A percentile compares a stretch with the other conserved stretches of the same genome.
Evolutionary conservation across 2,329 filamentous ascomycete species (phyloP).

Genomic region (Trichophyton benhamiae): DNA sequence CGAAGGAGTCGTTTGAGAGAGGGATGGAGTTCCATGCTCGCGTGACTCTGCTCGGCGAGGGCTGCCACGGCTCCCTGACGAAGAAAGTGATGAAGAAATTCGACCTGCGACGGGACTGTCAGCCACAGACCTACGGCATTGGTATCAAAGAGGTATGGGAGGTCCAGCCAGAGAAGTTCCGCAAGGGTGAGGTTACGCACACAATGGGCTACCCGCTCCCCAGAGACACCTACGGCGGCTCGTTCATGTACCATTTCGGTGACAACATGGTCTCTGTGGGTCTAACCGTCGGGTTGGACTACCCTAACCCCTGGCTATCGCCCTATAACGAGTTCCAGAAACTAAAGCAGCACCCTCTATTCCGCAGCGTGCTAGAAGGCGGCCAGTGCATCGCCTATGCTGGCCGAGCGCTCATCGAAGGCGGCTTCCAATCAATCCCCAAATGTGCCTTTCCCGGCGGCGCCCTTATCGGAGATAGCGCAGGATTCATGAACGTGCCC

Average conservation of each 20-base stretch:
- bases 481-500: slow-evolving; percentile 91
- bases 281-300: slow-evolving; percentile 85
- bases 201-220: slow-evolving; percentile 86
- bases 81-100: slow-evolving; percentile 95
- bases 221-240: slow-evolving; percentile 82
- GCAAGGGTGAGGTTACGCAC: slow-evolving; percentile 73
- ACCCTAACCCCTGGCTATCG: slow-evolving; percentile 90
- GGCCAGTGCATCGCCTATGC: slow-evolving; percentile 97
- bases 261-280: slow-evolving; percentile 92
- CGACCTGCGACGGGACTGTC: slow-evolving; percentile 73
- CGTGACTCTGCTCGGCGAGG: slow-evolving; percentile 84
- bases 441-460: slow-evolving; percentile 95
- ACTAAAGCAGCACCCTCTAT: slow-evolving; percentile 94
- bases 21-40: slow-evolving; percentile 97
- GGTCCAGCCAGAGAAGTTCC: slow-evolving; percentile 81
- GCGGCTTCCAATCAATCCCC: slow-evolving; percentile 93
- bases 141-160: slow-evolving; percentile 98
- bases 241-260: slow-evolving; percentile 99
- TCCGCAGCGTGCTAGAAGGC: slow-evolving; percentile 73
- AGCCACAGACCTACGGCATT: slow-evolving; percentile 89
- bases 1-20: slow-evolving; percentile 83
- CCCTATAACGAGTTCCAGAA: slow-evolving; percentile 97
- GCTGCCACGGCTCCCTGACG: slow-evolving; percentile 86
- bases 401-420: slow-evolving; percentile 80
- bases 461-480: slow-evolving; percentile 88